These are phyloP conservation scores for Trichoderma polysporum DNA, from an alignment of 2,329 filamentous ascomycete genomes.

Conservation along the genomic window DNA sequence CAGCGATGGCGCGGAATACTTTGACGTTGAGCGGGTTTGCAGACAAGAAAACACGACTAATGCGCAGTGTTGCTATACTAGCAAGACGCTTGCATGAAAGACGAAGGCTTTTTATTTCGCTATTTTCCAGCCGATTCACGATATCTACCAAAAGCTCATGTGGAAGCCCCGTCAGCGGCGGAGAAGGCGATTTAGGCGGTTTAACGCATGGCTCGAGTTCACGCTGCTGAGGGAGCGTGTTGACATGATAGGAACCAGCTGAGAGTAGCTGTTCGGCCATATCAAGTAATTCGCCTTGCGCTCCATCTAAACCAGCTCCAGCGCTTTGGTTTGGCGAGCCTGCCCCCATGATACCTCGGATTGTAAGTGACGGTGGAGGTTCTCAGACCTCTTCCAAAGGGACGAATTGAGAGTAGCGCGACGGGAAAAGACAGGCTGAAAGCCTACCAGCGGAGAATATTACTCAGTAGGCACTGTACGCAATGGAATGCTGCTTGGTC, in stretches of 20 bases:
- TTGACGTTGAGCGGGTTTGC: conserved; percentile 23
- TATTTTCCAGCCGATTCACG: not conserved
- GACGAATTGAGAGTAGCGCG: not conserved
- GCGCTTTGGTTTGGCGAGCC: not conserved
- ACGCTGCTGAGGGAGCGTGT: not conserved
- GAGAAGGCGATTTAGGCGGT: not conserved
- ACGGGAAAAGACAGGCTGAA: not conserved
- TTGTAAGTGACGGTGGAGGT: not conserved
- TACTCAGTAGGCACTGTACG: too few relatives aligned
- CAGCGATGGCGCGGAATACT: conserved; percentile 2
- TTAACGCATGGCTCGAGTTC: not conserved
- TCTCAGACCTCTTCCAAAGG: not conserved
- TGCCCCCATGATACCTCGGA: not conserved
- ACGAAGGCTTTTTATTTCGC: conserved; percentile 1
- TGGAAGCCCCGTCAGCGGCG: not conserved
- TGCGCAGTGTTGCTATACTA: not conserved
- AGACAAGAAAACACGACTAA: conserved; percentile 26
- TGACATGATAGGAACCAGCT: not conserved
- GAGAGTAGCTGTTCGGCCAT: not conserved
- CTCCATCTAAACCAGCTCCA: not conserved
- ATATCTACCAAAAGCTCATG: not conserved
- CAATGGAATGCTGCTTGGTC: too few relatives aligned
- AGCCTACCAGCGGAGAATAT: not conserved
- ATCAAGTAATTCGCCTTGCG: not conserved
- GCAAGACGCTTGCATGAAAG: not conserved